These are phyloP conservation scores for Ogataea trehalophila DNA, from an alignment of 805 yeast genomes.

Conservation along the genomic window DNA sequence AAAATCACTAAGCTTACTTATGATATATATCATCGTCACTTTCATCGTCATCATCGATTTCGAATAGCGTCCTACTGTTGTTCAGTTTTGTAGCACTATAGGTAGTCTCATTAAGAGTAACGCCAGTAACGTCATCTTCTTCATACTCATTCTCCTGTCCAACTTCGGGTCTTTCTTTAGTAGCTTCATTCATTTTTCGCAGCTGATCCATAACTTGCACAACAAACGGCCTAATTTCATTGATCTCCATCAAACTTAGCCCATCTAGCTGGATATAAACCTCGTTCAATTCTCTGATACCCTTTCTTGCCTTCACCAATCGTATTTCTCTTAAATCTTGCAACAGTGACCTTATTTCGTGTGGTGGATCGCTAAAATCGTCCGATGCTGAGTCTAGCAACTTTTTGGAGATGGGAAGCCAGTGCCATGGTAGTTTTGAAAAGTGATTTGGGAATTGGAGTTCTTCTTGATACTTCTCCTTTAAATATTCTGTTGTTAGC, in stretches of 20 bases:
- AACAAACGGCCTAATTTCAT: conserved; percentile 81
- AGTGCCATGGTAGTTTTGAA: conserved; percentile 74
- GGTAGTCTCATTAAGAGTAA: neutral
- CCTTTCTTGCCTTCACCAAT: conserved; percentile 73
- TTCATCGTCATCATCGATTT: conserved; percentile 13
- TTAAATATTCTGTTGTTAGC: conserved; percentile 56
- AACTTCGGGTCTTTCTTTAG: conserved; percentile 9
- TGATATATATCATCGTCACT: conserved; percentile 23
- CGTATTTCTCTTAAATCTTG: conserved; percentile 86
- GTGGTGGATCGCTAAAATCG: conserved; percentile 71
- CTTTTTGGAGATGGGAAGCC: conserved; percentile 79
- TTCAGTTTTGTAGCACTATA: conserved; percentile 1
- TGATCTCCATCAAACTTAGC: conserved; percentile 76
- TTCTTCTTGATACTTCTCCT: conserved; percentile 63
- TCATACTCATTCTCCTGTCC: neutral
- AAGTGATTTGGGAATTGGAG: conserved; percentile 52
- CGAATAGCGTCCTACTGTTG: neutral
- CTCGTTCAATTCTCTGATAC: conserved; percentile 73
- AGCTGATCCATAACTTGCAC: conserved; percentile 76
- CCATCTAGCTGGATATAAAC: conserved; percentile 80
- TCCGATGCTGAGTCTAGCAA: conserved; percentile 66
- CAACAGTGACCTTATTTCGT: conserved; percentile 60
- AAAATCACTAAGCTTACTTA: conserved; percentile 4
- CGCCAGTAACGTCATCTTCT: neutral
- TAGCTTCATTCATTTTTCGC: conserved; percentile 44